Evolutionary conservation across 768 basidiomycete species (phyloP).

Genomic region (Lyophyllum shimeji): DNA sequence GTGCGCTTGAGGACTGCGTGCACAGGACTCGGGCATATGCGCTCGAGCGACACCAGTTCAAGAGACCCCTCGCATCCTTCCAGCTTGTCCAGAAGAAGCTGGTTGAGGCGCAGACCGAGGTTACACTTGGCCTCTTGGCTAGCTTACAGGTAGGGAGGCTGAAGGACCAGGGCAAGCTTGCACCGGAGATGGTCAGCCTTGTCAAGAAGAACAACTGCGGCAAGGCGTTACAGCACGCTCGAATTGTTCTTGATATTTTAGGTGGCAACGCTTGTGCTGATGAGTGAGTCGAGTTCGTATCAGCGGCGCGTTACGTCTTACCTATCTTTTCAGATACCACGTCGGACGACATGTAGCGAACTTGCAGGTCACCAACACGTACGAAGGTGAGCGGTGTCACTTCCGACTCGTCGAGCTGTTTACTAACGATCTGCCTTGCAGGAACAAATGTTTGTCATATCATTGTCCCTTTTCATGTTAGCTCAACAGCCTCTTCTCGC

Average conservation of each 20-base stretch:
- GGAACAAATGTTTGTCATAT: constrained; percentile 56
- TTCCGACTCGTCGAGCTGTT: neutral
- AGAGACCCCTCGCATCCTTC: constrained; percentile 87
- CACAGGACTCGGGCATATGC: constrained; percentile 77
- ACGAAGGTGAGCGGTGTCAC: constrained; percentile 63
- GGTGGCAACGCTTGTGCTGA: constrained; percentile 94
- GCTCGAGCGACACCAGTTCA: constrained; percentile 88
- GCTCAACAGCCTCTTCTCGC: constrained; percentile 12
- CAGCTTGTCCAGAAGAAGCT: constrained; percentile 99
- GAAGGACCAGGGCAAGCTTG: constrained; percentile 71
- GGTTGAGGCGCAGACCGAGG: constrained; percentile 89
- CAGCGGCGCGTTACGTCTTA: neutral
- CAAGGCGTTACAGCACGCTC: constrained; percentile 82
- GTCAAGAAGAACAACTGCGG: constrained; percentile 96
- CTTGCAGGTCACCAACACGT: constrained; percentile 93
- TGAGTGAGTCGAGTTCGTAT: constrained; percentile 53
- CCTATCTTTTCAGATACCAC: constrained; percentile 63
- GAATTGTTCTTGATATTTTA: constrained; percentile 83
- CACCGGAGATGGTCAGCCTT: constrained; percentile 93
- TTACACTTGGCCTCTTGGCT: constrained; percentile 73
- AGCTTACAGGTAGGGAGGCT: constrained; percentile 82
- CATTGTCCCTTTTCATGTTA: constrained; percentile 7
- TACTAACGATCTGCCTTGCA: constrained; percentile 20
- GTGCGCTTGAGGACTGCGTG: constrained; percentile 91
- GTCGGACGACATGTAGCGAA: constrained; percentile 95